These are phyloP conservation scores for Penicillium silybi DNA, from an alignment of 495 filamentous ascomycete genomes.

Conservation along the genomic window DNA sequence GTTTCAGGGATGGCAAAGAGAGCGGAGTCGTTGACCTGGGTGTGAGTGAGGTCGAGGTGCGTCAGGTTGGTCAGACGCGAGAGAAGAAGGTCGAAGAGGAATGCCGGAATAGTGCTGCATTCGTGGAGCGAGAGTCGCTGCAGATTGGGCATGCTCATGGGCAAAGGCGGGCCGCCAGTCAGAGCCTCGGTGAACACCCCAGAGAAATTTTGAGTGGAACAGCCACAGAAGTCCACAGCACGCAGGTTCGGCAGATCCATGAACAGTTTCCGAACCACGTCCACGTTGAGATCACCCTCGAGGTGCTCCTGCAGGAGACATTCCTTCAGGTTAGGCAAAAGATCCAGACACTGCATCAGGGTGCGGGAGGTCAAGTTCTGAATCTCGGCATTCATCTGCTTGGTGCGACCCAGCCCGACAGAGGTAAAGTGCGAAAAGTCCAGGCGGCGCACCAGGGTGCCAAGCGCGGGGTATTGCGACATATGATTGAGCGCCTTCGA, in stretches of 20 bases:
- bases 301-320: slow-evolving; percentile 81
- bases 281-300: slow-evolving; percentile 68
- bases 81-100: slow-evolving; percentile 66
- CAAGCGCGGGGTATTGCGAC: slow-evolving; percentile 62
- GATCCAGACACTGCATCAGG: slow-evolving; percentile 67
- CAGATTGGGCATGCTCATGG: slow-evolving; percentile 52
- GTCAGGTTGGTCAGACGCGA: slow-evolving; percentile 67
- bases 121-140: slow-evolving; percentile 75
- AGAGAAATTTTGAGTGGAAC: slow-evolving; percentile 67
- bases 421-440: slow-evolving; percentile 92
- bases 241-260: slow-evolving; percentile 61
- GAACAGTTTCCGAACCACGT: slow-evolving; percentile 69
- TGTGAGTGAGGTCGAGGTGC: slow-evolving; percentile 77
- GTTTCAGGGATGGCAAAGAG: slow-evolving; percentile 67
- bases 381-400: slow-evolving; percentile 73
- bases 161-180: slow-evolving; percentile 36
- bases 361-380: slow-evolving; percentile 78
- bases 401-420: slow-evolving; percentile 72
- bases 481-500: slow-evolving; percentile 77
- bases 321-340: slow-evolving; percentile 74
- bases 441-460: slow-evolving; percentile 73
- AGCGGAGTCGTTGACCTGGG: slow-evolving; percentile 70
- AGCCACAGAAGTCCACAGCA: slow-evolving; percentile 77
- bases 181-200: slow-evolving; percentile 52
- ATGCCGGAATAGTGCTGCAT: slow-evolving; percentile 68